Base-by-base conservation (phyloP, 228 moss, liverwort and hornwort genomes). In the Sphagnum fallax region DNA sequence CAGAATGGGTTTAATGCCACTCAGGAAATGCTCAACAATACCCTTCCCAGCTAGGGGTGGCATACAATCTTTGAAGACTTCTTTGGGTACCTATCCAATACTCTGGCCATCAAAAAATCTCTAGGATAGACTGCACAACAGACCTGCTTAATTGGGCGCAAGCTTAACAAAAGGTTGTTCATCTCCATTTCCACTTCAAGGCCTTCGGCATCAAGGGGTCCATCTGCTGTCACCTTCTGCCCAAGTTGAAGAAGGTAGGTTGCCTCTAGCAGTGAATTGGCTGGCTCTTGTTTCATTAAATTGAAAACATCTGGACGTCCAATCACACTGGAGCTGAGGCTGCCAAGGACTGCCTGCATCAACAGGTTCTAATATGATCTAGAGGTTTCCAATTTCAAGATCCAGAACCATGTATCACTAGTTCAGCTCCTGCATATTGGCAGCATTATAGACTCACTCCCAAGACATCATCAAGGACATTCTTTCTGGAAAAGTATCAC, bases 231-330 rank as follows among this genome's bases (percentile, higher is more conserved):
- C 63, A 98, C 90, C 65, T 94, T 98, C 76, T 94, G 98, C 64
- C 98, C 98, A 75, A 94, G 74, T 78, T 93, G 91, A 72, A 85
- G 78, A 63, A 93, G 90, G 66, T 90, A 98, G 10, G 91, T 85
- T 72, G 98, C 87, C 72, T 98, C 98, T 68, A 98, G 77, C 53
- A 98, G 74, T 68, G 90, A 79, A 79, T 94, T 93, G 58, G 94
- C 98, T 61, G 94, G 86, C 79, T 98, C 98, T 83, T 98, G 98
- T 82, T 92, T 98, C 98, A 98, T 98, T 74, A 98, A 71, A 77
- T 93, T 91, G 48, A 84, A 78, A 48, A 98, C 90, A 80, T 98
- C 98, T 70, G 84, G 85, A 81, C 91, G 90, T 71, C 90, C 93
- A 71, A 98, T 94, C 13, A 92, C 89, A 79, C 83, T 90, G 69